Percentiles rank a stretch among this genome's conserved stretches.
phyloP scores from a whole-genome alignment of 1,284 basidiomycete species.

The Trichosporon coremiiforme region DNA sequence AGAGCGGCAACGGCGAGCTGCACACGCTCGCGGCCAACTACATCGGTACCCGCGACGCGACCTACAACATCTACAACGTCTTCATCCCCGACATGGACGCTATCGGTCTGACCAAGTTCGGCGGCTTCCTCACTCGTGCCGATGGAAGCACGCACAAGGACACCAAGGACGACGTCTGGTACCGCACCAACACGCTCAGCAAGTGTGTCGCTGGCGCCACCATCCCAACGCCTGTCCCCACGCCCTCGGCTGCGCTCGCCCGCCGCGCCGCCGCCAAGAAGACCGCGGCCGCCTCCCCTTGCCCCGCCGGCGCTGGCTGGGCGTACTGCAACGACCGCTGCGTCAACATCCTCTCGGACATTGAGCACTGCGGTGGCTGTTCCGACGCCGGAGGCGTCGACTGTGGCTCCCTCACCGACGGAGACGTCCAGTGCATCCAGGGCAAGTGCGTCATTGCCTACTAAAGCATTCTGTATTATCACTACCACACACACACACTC shows the following conservation, averaged over 20 bases:
- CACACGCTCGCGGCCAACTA: slow-evolving; percentile 22
- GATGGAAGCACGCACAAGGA: slow-evolving; percentile 18
- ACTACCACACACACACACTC: too few species aligned
- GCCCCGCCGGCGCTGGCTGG: slow-evolving; percentile 15
- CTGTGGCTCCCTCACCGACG: slow-evolving; percentile 16
- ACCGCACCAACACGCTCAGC: slow-evolving; percentile 15
- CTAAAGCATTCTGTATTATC: background rate
- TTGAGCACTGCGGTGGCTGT: slow-evolving; percentile 20
- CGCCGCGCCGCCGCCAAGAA: slow-evolving; percentile 11
- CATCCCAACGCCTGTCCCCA: slow-evolving; percentile 19
- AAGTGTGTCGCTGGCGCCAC: slow-evolving; percentile 25
- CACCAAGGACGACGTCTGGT: slow-evolving; percentile 24
- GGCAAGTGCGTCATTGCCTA: slow-evolving; percentile 18
- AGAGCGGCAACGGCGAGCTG: slow-evolving; percentile 1
- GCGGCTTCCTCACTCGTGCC: slow-evolving; percentile 23
- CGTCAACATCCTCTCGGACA: slow-evolving; percentile 17
- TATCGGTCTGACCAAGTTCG: slow-evolving; percentile 20
- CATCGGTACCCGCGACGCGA: slow-evolving; percentile 20
- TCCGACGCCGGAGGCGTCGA: slow-evolving; percentile 18
- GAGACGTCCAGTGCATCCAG: background rate
- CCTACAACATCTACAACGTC: slow-evolving; percentile 21
- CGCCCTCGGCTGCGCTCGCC: slow-evolving; percentile 14
- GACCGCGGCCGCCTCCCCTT: slow-evolving; percentile 22
- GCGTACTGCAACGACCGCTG: slow-evolving; percentile 7
- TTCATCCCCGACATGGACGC: slow-evolving; percentile 22